Conservation (phyloP, 306 rosid genomes). For the Prosopis cineraria region DNA sequence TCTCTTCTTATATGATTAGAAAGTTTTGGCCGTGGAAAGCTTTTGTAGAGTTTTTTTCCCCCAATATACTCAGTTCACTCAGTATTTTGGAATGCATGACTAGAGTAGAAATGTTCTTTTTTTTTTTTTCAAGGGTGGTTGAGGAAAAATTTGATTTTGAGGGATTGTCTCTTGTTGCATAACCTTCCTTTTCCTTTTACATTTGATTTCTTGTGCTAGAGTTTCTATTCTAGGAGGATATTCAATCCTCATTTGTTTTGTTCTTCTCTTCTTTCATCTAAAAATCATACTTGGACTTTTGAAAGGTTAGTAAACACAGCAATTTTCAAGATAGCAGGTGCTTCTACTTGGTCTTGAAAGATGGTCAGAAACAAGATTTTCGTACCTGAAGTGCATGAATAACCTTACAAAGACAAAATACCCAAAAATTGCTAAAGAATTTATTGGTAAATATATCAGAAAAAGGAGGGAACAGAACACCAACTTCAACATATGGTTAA, state of each 20-base stretch:
- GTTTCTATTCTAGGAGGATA: background rate
- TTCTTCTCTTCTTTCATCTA: background rate
- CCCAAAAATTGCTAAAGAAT: constrained; percentile 64
- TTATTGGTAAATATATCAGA: constrained; percentile 60
- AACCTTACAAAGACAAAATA: constrained; percentile 53
- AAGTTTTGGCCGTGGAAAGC: background rate
- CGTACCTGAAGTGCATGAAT: constrained; percentile 72
- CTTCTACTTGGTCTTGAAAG: too few relatives aligned
- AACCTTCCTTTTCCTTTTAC: background rate
- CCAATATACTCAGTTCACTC: too few relatives aligned
- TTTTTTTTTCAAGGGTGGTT: background rate
- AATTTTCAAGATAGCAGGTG: constrained; percentile 68
- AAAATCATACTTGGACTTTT: constrained; percentile 15
- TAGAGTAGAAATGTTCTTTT: background rate
- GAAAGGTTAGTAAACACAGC: constrained; percentile 70
- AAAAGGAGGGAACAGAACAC: constrained; percentile 37
- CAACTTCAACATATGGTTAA: constrained; percentile 18
- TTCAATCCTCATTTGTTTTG: background rate
- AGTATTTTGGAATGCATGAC: background rate
- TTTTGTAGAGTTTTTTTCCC: background rate
- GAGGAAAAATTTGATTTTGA: background rate
- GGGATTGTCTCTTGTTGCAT: too few relatives aligned
- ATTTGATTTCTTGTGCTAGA: too few relatives aligned
- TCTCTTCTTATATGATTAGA: background rate
- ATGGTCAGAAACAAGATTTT: constrained; percentile 76